Evolutionary conservation across 768 basidiomycete genomes (phyloP), one percentile per base, ranked within the genome.

Genomic region (Gymnopilus dilepis): DNA sequence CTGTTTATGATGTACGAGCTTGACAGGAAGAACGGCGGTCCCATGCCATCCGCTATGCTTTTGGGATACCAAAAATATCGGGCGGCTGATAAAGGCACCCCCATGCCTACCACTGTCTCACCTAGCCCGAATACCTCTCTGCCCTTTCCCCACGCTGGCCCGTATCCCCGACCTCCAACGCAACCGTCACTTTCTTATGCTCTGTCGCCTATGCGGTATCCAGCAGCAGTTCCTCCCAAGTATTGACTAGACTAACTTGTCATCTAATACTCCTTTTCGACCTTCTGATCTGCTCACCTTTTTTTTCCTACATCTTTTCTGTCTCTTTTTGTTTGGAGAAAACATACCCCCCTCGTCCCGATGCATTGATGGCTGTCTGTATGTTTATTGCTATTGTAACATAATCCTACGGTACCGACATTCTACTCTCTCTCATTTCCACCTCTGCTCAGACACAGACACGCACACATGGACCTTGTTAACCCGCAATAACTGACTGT

Each of bases 1-100:
- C 82, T 90, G 55, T 83, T 82, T 66, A 75, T 91, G 65, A 79
- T 87, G 51, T 92, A 91, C 72, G 84, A 89, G 65, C 77, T 92
- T 66, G 86, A 89, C 68, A 84, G 88, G 70, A 80, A 78, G 65
- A 74, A 78, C 65, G 76, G 78, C 34, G 78, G 78, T 61, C 70
- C 74, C 58, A 76, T 80, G 74, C 89, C 91, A 15, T 82, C 85
- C 50, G 89, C 84, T 61, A 82, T 87, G 68, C 78, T 92, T 63
- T 58, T 85, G 64, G 82, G 80, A 40, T 84, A 83, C 71, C 78
- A 77, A 71, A 76, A 74, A 66, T 77, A 76, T 65, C 66, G 70
- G 63, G 62, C 65, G 51, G 63, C 53, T 57, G 72, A 74, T 66
- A 75, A 72, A 67, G 60, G 70, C 31, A 64, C 67, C 41, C 60